Evolutionary conservation across 306 rosid species (phyloP).

Genomic region (Inga leiocalycina): DNA sequence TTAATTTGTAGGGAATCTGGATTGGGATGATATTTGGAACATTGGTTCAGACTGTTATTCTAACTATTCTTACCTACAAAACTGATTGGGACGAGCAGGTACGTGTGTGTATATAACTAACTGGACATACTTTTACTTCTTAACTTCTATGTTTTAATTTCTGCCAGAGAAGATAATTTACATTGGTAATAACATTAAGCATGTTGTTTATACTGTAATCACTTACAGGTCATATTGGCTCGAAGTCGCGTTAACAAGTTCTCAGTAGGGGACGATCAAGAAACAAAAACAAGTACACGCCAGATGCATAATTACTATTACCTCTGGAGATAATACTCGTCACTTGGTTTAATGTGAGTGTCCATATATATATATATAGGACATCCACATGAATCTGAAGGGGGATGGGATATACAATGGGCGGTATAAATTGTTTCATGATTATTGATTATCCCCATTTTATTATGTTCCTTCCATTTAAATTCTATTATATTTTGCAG

Average conservation of each 20-base stretch:
- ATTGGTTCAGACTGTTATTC: conserved; percentile 57
- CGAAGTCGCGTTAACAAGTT: conserved; percentile 41
- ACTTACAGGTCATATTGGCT: conserved; percentile 42
- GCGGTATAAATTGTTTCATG: background rate
- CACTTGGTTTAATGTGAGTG: background rate
- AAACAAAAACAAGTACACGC: background rate
- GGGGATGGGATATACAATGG: background rate
- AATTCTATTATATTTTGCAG: no score
- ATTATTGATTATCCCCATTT: background rate
- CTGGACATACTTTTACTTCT: background rate
- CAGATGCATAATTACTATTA: background rate
- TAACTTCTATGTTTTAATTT: background rate
- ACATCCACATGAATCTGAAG: no score
- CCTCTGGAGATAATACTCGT: no score
- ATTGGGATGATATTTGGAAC: conserved; percentile 76
- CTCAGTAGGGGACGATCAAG: conserved; percentile 34
- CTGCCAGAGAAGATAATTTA: background rate
- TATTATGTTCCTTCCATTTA: no score
- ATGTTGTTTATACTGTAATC: background rate
- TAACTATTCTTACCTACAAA: conserved; percentile 47
- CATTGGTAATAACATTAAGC: background rate
- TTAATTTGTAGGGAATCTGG: conserved; percentile 55
- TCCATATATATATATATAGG: no score
- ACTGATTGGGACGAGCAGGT: conserved; percentile 74
- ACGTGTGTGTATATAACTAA: background rate